Base-by-base conservation (phyloP, 202 grass and related monocot species). In the Sporobolus alterniflorus region DNA sequence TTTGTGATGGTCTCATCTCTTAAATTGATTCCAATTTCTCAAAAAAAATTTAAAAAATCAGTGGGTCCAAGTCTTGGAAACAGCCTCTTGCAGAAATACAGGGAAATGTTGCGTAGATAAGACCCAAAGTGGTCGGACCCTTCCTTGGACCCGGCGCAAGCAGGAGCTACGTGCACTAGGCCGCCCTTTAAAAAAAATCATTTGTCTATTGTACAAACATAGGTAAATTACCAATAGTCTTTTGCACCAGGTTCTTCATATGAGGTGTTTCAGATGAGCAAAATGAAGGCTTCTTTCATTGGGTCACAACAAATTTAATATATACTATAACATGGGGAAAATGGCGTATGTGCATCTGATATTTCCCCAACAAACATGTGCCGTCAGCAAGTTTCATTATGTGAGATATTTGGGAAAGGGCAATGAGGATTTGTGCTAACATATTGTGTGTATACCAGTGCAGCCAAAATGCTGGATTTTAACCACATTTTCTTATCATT, bases 401-500 rank as follows among this genome's bases (percentile, higher is more conserved):
- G 11, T 16, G 2, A 21, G 9, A 50, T 64, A 44, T 39, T 11
- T 29, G 28, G 6, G 18, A 34, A 49, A 24, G 5, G 24, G 11
- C 28, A 67, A 66, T 31, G 16, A 47, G 7, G 16, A 18, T 46
- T 66, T 13, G 12, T 29, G 1, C 46, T 66, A 57, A 63, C 26
- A 64, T 44, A 14, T n/a, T 50, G 1, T 13, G 1, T 56, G 36
- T 7, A 40, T 54, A 55, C 65, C 57, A 64, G 30, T 71, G 46
- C 3, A 6, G 1, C 16, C 36, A 48, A 43, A 25, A 79, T 80
- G 31, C 42, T 84, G 61, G 7, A 59, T 4, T 42, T 73, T 69
- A 67, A 59, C 59, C 59, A 12, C 16, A 79, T 41, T 65, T 64
- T 79, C 29, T n/a, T 49, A 73, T 82, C 40, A 33, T 71, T 76